Base-by-base conservation (phyloP, 345 rosid genomes). In the Melaleuca quinquenervia region DNA sequence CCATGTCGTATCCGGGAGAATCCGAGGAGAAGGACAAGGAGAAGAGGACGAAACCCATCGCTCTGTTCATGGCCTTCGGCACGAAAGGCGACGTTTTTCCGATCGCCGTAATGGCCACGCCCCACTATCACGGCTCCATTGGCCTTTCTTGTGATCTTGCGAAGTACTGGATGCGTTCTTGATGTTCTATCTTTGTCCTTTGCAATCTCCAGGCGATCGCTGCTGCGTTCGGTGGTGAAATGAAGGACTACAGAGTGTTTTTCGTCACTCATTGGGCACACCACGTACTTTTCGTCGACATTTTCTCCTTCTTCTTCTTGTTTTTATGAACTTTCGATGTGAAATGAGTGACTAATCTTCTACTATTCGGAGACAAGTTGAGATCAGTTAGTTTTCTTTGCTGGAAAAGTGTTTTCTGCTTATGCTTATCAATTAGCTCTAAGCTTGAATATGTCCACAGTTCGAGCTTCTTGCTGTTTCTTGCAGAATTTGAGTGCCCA, bases 1-100 rank as follows among this genome's bases (percentile, higher is more conserved):
- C 48, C 80, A 70, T 70, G 80, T 36, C 80, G 48, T 32, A 18
- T 70, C 48, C 80, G 48, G 1, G 48, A 7, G 80, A 36, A 36
- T 44, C 80, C 80, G 26, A 36, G 48, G 36, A 21, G 58, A 24
- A 64, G 75, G 29, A 15, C 41, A 53, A 18, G 56, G 22, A 3
- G 55, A 55, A 10, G 60, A 70, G 92, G 84, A 90, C 89, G 83
- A 90, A 85, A 84, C 89, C 93, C 15, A 85, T 91, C 27, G 98
- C 96, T 53, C 88, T 92, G 48, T 94, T 95, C 92, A 94, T 96
- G 93, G 96, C 96, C 86, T 96, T 96, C 26, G 98, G 99, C 26
- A 95, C 98, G 84, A 90, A 93, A 90, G 98, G 98, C 83, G 99
- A 95, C 90, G 96, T 94, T 22, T 91, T 91, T 86, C 98, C 99